A percentile compares a stretch with the other conserved stretches of the same genome.
Evolutionary conservation across 345 rosid species (phyloP).

Genomic region (Balakata baccata): DNA sequence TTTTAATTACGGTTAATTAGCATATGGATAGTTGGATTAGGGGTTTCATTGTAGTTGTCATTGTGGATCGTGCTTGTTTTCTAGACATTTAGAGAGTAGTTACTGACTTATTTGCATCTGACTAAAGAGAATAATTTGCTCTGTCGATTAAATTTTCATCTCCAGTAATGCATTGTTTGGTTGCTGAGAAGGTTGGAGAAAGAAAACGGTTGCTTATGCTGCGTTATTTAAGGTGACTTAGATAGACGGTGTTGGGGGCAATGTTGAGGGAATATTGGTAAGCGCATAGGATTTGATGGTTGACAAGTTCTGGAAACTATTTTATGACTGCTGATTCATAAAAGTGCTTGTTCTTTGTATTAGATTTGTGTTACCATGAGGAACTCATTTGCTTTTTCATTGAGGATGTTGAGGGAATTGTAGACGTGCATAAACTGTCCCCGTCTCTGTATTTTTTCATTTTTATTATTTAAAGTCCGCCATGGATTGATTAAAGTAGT

Average conservation of each 20-base stretch:
- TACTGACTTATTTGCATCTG: neutral
- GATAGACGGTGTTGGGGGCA: neutral
- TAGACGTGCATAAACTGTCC: too few species aligned
- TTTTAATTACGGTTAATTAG: neutral
- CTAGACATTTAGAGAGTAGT: neutral
- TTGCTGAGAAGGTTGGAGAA: constrained; percentile 8
- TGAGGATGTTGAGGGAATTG: neutral
- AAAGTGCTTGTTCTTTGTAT: neutral
- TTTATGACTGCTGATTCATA: neutral
- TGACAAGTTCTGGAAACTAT: neutral
- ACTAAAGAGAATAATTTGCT: neutral
- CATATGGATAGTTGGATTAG: neutral
- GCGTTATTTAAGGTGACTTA: neutral
- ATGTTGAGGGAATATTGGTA: neutral
- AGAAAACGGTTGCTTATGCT: neutral
- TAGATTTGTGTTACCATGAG: neutral
- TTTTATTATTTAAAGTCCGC: neutral
- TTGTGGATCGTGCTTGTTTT: neutral
- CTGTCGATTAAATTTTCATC: neutral
- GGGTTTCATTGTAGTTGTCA: neutral
- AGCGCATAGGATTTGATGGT: too few species aligned
- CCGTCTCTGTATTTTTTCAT: neutral
- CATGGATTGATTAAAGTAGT: neutral
- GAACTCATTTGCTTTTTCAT: neutral
- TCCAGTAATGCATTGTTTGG: neutral